Evolutionary conservation across 495 filamentous ascomycete species (phyloP).

Genomic region (Terfezia claveryi): DNA sequence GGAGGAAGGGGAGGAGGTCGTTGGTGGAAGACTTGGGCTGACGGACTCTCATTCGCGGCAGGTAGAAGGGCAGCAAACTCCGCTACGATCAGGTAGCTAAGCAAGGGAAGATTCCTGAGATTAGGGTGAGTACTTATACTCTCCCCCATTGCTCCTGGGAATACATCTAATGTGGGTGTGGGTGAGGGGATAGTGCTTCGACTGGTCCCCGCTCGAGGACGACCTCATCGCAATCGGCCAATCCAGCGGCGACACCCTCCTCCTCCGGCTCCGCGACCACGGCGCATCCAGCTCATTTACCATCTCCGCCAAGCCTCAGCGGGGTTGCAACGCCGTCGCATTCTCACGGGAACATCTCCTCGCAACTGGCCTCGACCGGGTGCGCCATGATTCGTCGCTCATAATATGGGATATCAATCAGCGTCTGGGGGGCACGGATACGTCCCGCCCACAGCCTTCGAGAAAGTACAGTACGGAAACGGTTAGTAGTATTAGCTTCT

Average conservation of each 20-base stretch:
- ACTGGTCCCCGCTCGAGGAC: conserved; percentile 65
- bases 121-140: conserved; percentile 33
- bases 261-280: conserved; percentile 51
- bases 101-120: conserved; percentile 58
- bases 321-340: conserved; percentile 76
- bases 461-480: conserved; percentile 37
- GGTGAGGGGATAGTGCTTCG: conserved; percentile 30
- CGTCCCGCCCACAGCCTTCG: neutral
- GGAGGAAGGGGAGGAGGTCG: neutral
- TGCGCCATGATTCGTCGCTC: conserved; percentile 77
- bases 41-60: neutral
- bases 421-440: conserved; percentile 30
- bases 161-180: too few relatives aligned
- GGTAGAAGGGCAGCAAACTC: neutral
- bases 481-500: conserved; percentile 81
- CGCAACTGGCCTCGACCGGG: conserved; percentile 72
- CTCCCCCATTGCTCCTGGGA: too few relatives aligned
- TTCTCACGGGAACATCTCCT: conserved; percentile 56
- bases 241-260: conserved; percentile 58
- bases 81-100: conserved; percentile 37
- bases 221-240: conserved; percentile 70
- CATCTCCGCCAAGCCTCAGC: conserved; percentile 55
- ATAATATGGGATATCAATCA: conserved; percentile 84
- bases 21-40: neutral
- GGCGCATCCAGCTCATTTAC: conserved; percentile 17